Conservation (phyloP, 2,329 filamentous ascomycete species). For the Aspergillus versicolor region DNA sequence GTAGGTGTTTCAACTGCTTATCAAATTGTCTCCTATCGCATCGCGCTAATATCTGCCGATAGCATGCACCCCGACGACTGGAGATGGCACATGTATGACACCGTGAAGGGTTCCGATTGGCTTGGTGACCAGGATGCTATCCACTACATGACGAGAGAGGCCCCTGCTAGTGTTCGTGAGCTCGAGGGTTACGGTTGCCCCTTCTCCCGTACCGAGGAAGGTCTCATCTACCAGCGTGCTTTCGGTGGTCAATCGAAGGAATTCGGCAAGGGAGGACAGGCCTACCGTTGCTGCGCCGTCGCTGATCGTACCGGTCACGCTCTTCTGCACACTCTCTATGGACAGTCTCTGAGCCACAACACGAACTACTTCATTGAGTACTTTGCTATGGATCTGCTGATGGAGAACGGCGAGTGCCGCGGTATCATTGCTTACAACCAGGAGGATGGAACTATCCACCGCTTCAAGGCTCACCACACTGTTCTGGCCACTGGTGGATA, state of each 20-base stretch:
- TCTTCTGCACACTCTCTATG: constrained; percentile 96
- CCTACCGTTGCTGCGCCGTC: constrained; percentile 94
- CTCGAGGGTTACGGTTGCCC: constrained; percentile 97
- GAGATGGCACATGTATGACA: constrained; percentile 99
- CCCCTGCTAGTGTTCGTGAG: constrained; percentile 86
- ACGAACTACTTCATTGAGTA: constrained; percentile 99
- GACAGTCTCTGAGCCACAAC: constrained; percentile 94
- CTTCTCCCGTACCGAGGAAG: constrained; percentile 88
- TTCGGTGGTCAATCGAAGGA: constrained; percentile 97
- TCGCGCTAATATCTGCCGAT: constrained; percentile 20
- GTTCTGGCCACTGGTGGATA: constrained; percentile 97
- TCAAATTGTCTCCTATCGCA: background rate
- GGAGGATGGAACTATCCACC: constrained; percentile 95
- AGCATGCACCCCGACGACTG: constrained; percentile 99
- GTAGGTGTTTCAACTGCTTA: constrained; percentile 26
- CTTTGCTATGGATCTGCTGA: constrained; percentile 94
- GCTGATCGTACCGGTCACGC: constrained; percentile 97
- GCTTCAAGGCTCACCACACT: constrained; percentile 95
- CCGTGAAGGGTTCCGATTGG: constrained; percentile 97
- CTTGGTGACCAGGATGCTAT: constrained; percentile 96
- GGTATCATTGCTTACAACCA: constrained; percentile 98
- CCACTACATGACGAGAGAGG: constrained; percentile 97
- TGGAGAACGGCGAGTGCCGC: constrained; percentile 95
- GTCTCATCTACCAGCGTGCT: constrained; percentile 96
- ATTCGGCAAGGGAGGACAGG: constrained; percentile 94